Percentiles rank a stretch among this genome's conserved stretches.
Evolutionary conservation across 371 early-diverging fungal species (phyloP).

Genomic region (Mucor indicus): DNA sequence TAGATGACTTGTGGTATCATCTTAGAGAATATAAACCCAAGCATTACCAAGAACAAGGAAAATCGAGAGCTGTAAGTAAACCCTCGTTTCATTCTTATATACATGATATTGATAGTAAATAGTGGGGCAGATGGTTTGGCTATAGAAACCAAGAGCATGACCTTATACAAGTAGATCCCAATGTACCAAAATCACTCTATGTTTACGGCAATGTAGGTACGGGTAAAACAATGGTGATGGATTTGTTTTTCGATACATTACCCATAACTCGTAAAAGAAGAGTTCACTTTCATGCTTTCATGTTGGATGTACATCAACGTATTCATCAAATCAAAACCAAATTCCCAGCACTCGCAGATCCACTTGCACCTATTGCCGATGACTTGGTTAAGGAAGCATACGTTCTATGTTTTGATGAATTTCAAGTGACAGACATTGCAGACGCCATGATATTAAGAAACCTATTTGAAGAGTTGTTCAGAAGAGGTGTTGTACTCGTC

Average conservation of each 20-base stretch:
- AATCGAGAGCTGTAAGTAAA: slow-evolving; percentile 15
- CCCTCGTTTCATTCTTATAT: neutral
- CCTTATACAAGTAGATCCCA: neutral
- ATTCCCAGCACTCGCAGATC: slow-evolving; percentile 55
- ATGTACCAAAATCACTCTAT: slow-evolving; percentile 65
- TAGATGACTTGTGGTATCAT: slow-evolving; percentile 20
- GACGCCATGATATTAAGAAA: slow-evolving; percentile 94
- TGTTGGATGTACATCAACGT: slow-evolving; percentile 89
- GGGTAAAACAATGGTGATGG: slow-evolving; percentile 98
- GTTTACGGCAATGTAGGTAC: slow-evolving; percentile 84
- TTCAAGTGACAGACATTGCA: slow-evolving; percentile 96
- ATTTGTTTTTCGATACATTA: slow-evolving; percentile 83
- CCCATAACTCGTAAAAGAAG: slow-evolving; percentile 73
- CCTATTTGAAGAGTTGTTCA: slow-evolving; percentile 77
- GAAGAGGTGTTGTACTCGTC: slow-evolving; percentile 87
- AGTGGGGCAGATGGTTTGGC: slow-evolving; percentile 23
- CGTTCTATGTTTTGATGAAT: slow-evolving; percentile 94
- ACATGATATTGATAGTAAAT: neutral
- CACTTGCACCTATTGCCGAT: slow-evolving; percentile 78
- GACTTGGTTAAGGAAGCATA: slow-evolving; percentile 78
- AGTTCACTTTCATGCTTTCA: slow-evolving; percentile 94
- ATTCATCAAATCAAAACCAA: slow-evolving; percentile 70
- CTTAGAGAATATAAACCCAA: slow-evolving; percentile 15
- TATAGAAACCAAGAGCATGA: slow-evolving; percentile 4
- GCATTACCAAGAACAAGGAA: slow-evolving; percentile 1